Percentiles rank a stretch among this genome's conserved stretches.
phyloP scores from a whole-genome alignment of 148 eudicot genomes.

The Vaccinium macrocarpon region DNA sequence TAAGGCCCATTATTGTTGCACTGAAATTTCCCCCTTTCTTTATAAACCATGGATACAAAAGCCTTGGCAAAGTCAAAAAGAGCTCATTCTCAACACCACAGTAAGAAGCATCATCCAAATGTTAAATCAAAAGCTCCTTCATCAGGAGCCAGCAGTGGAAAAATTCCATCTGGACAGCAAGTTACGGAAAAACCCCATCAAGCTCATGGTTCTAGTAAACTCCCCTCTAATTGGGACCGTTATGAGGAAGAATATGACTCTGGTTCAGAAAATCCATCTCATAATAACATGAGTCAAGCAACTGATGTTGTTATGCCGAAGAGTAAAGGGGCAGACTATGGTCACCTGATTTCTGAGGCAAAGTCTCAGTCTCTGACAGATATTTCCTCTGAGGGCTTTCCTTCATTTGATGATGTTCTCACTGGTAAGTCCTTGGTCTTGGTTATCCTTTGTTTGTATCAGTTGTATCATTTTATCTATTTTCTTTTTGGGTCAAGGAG shows the following conservation, averaged over 20 bases:
- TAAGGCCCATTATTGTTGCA: neutral
- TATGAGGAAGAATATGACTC: conserved; percentile 39
- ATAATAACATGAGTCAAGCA: conserved; percentile 21
- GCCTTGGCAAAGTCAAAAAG: conserved; percentile 46
- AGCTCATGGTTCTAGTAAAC: conserved; percentile 30
- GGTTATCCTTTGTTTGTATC: neutral
- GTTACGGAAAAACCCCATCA: conserved; percentile 25
- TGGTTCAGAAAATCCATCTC: conserved; percentile 28
- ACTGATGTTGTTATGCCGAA: conserved; percentile 47
- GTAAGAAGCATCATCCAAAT: conserved; percentile 36
- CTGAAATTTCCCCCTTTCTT: neutral
- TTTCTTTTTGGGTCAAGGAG: neutral
- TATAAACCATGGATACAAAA: conserved; percentile 34
- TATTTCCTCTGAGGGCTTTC: conserved; percentile 22
- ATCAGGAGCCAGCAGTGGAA: conserved; percentile 17
- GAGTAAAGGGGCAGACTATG: conserved; percentile 85
- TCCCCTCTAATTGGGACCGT: conserved; percentile 50
- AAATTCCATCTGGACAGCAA: conserved; percentile 28
- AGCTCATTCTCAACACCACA: conserved; percentile 42
- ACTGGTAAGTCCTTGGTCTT: conserved; percentile 37
- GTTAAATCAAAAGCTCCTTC: conserved; percentile 29
- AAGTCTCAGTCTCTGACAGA: conserved; percentile 34
- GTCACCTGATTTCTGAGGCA: conserved; percentile 66
- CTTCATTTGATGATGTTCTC: conserved; percentile 46
- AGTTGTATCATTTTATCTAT: neutral